These are phyloP conservation scores for Gloeopeniophorella convolvens DNA, from an alignment of 768 basidiomycete species.

Conservation along the genomic window DNA sequence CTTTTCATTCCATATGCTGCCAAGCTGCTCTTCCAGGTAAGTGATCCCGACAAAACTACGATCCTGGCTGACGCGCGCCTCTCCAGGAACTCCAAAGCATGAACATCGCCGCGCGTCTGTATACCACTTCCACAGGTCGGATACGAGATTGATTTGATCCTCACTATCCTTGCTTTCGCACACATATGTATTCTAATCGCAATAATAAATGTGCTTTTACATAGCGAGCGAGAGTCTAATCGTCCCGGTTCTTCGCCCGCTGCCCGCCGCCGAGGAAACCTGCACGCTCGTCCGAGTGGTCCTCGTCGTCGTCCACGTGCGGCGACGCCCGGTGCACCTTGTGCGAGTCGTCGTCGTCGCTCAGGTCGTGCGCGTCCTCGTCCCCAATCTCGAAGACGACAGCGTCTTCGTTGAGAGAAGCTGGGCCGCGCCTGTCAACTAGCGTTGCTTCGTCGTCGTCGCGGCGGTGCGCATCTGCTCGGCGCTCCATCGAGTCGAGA, in stretches of 20 bases:
- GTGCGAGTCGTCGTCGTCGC: conserved; percentile 46
- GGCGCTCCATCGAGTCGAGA: conserved; percentile 63
- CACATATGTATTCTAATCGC: conserved; percentile 31
- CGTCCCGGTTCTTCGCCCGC: conserved; percentile 6
- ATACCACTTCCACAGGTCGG: conserved; percentile 81
- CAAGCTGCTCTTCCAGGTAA: conserved; percentile 89
- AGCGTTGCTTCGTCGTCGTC: conserved; percentile 68
- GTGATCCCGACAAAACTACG: conserved; percentile 18
- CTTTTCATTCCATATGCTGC: conserved; percentile 95
- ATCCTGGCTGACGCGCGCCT: conserved; percentile 1
- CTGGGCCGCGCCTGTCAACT: conserved; percentile 52
- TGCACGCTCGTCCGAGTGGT: conserved; percentile 51
- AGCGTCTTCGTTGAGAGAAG: conserved; percentile 50
- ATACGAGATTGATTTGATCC: conserved; percentile 49
- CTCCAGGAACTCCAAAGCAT: conserved; percentile 85
- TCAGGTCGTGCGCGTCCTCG: conserved; percentile 53
- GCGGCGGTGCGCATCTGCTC: conserved; percentile 37
- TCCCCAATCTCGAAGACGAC: conserved; percentile 92
- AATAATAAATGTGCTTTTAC: conserved; percentile 13
- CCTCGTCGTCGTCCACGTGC: conserved; percentile 42
- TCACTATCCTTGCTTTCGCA: conserved; percentile 16
- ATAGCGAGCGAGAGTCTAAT: conserved; percentile 10
- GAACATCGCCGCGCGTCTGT: conserved; percentile 87
- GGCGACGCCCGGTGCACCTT: conserved; percentile 46
- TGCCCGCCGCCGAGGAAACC: conserved; percentile 48